phyloP scores from a whole-genome alignment of 225 moss, liverwort and hornwort species.

The Asterella californica region DNA sequence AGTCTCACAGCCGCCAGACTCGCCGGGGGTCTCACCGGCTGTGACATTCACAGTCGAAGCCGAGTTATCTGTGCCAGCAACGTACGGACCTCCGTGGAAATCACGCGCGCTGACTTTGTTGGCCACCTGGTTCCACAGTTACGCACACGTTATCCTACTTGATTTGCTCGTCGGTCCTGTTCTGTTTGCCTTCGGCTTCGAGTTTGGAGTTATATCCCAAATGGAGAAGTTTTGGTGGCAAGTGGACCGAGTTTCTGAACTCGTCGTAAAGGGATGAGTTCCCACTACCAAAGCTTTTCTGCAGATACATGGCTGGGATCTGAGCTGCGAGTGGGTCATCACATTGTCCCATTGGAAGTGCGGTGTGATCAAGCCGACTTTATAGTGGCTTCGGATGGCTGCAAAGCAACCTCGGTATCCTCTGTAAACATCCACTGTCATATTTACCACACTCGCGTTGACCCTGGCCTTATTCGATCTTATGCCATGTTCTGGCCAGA shows the following conservation, averaged over 20 bases:
- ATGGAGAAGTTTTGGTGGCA: constrained; percentile 29
- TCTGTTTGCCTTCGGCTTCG: constrained; percentile 4
- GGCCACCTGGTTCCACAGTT: constrained; percentile 34
- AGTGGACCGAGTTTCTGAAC: constrained; percentile 28
- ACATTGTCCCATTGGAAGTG: constrained; percentile 28
- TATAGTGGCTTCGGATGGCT: too few relatives aligned
- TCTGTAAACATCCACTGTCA: too few relatives aligned
- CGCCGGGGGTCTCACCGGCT: neutral
- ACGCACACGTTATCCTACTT: constrained; percentile 31
- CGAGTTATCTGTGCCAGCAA: constrained; percentile 5
- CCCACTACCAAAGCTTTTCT: constrained; percentile 17
- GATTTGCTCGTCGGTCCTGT: constrained; percentile 22
- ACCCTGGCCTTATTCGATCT: too few relatives aligned
- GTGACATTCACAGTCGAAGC: neutral
- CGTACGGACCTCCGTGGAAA: constrained; percentile 34
- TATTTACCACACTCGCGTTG: too few relatives aligned
- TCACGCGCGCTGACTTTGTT: constrained; percentile 35
- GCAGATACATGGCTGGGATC: constrained; percentile 12
- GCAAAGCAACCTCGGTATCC: too few relatives aligned
- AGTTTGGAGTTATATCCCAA: constrained; percentile 22
- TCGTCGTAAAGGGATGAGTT: constrained; percentile 30
- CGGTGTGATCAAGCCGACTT: too few relatives aligned
- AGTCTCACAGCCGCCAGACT: neutral
- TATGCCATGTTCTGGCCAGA: too few relatives aligned
- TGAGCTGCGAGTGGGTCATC: neutral